Conservation (phyloP, 306 rosid species). For the Hippophae rhamnoides region DNA sequence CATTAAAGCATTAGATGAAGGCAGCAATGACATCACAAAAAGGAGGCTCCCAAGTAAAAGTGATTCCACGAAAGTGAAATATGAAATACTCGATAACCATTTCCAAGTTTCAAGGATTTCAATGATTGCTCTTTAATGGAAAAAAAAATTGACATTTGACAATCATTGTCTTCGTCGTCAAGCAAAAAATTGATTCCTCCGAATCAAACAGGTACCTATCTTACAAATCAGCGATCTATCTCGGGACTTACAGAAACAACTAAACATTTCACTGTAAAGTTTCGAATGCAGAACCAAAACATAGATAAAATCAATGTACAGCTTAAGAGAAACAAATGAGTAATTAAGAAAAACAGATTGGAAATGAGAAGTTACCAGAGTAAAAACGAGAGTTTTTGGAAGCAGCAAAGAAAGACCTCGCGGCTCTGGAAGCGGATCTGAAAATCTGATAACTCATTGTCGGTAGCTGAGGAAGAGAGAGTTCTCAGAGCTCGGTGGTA, state of each 20-base stretch:
- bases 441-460: constrained; percentile 55
- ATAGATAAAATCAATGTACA: not conserved
- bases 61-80: too few relatives aligned
- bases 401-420: constrained; percentile 66
- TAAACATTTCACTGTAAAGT: not conserved
- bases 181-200: not conserved
- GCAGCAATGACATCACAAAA: too few relatives aligned
- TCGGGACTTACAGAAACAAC: not conserved
- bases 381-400: constrained; percentile 49
- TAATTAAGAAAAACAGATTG: not conserved
- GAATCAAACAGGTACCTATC: constrained; percentile 6
- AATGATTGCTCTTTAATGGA: not conserved
- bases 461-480: not conserved
- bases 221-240: constrained; percentile 13
- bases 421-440: constrained; percentile 67
- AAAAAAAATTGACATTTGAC: too few relatives aligned
- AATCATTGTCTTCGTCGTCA: too few relatives aligned
- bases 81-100: not conserved
- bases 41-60: too few relatives aligned
- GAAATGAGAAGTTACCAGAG: constrained; percentile 31
- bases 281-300: not conserved
- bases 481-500: not conserved
- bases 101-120: not conserved
- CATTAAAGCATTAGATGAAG: too few relatives aligned
- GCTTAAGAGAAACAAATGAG: not conserved